These are phyloP conservation scores for Leccinum rimulosum DNA, from an alignment of 768 basidiomycete genomes.

Conservation along the genomic window DNA sequence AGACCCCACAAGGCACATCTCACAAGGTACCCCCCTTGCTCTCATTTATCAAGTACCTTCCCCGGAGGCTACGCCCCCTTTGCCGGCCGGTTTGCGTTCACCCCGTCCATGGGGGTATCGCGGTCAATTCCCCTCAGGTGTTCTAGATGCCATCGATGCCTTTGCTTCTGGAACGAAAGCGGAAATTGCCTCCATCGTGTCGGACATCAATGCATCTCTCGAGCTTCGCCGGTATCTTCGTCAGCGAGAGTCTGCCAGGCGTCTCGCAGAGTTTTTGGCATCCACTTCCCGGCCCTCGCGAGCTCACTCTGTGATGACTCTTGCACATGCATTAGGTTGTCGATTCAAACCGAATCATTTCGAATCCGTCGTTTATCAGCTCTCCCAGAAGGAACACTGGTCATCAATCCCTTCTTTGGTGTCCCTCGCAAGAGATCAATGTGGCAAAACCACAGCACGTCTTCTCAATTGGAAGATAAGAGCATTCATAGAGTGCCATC, in stretches of 20 bases:
- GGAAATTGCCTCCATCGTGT: conserved; percentile 9
- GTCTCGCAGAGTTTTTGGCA: conserved; percentile 35
- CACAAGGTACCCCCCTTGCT: conserved; percentile 2
- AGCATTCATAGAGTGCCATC: conserved; percentile 54
- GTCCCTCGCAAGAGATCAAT: conserved; percentile 46
- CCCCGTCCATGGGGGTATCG: not conserved
- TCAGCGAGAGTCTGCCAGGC: conserved; percentile 31
- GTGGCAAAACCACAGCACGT: conserved; percentile 47
- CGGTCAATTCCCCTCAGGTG: conserved; percentile 23
- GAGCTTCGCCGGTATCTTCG: conserved; percentile 27
- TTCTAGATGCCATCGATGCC: conserved; percentile 27
- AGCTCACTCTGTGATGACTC: conserved; percentile 43
- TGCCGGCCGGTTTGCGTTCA: not conserved
- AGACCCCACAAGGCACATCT: conserved; percentile 2
- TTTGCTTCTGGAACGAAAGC: conserved; percentile 19
- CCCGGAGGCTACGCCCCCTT: not conserved
- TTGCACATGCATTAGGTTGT: conserved; percentile 51
- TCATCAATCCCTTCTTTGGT: conserved; percentile 45
- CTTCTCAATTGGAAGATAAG: conserved; percentile 72
- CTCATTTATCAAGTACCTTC: conserved; percentile 2
- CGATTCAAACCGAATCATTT: conserved; percentile 52
- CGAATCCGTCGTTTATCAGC: conserved; percentile 51
- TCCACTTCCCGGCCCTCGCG: conserved; percentile 36
- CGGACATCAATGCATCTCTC: conserved; percentile 23
- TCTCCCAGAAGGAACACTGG: conserved; percentile 53